Percentiles rank a stretch among this genome's conserved stretches.
These are phyloP conservation scores for Phytophthora sp. DNA, from an alignment of 352 stramenopile species.

Conservation along the genomic window DNA sequence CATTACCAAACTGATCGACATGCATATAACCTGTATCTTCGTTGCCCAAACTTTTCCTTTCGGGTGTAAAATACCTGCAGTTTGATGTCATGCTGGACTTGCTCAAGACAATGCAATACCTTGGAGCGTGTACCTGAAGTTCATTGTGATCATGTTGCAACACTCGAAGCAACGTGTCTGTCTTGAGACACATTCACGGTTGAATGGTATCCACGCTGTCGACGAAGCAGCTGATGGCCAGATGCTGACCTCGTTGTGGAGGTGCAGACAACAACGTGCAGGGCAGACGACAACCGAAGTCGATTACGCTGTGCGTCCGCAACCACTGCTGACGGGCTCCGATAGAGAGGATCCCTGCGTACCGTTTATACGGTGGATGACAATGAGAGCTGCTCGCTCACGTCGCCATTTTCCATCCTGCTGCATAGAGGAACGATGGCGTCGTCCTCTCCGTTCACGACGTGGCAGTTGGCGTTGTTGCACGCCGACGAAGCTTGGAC, in stretches of 20 bases:
- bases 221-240: background rate
- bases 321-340: background rate
- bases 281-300: background rate
- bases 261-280: background rate
- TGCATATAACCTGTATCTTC: too few species aligned
- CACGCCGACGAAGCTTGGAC: conserved; percentile 37
- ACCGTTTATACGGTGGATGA: conserved; percentile 12
- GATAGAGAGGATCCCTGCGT: conserved; percentile 12
- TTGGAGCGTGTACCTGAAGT: too few species aligned
- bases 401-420: conserved; percentile 9
- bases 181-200: too few species aligned
- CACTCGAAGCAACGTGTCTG: too few species aligned
- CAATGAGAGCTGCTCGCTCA: conserved; percentile 2
- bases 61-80: too few species aligned
- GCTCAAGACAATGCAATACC: too few species aligned
- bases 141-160: background rate
- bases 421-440: conserved; percentile 16
- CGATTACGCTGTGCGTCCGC: conserved; percentile 7
- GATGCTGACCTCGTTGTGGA: background rate
- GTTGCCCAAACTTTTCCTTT: too few species aligned
- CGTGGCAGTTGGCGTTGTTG: conserved; percentile 35
- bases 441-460: conserved; percentile 20
- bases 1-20: too few species aligned
- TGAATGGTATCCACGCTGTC: too few species aligned
- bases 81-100: background rate